Base-by-base conservation (phyloP, 1,284 basidiomycete genomes). In the Ganoderma multipileum region DNA sequence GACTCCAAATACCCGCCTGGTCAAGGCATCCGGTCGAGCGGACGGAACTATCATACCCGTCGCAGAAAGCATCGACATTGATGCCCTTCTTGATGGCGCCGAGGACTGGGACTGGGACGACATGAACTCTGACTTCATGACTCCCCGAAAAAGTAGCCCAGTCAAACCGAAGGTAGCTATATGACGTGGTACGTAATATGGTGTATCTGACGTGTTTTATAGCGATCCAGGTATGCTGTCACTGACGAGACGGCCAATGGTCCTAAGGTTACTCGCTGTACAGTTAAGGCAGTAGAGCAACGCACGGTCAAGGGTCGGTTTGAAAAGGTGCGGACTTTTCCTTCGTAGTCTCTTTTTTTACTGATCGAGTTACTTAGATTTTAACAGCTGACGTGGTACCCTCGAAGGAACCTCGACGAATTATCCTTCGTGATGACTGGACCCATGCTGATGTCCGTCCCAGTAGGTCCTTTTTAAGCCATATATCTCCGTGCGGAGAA, bases 381-480 rank as follows among this genome's bases (percentile, higher is more conserved):
- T 55, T 72, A 57, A 88, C 86, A 72, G 83, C 74, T 74, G 90
- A 66, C 75, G 75, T 23, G 83, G 87, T 12, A 77, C 80, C 72
- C 73, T 85, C 59, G 20, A 67, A 69, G 1, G 82, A 86, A 42
- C 76, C 38, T 5, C 72, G 72, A 14, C 66, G 60, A 16, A 85
- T 93, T 14, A 80, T 86, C 61, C 81, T 94, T 3, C 82, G 80
- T 47, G 89, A 93, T 68, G 91, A 93, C 70, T 94, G 93, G 93
- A 80, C 82, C 11, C 77, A 83, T 23, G 85, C 87, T 2, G 86
- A 89, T 65, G 79, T 92, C 61, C 82, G 82, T 9, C 65, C 81
- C 70, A 90, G 91, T 91, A 77, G 36, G 83, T 36, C 66, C 28
- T 57, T 20, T 39, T 0, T 72, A 91, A 94, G 91, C n/a, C n/a